Conservation (phyloP, 352 stramenopile genomes). For the Phytopythium chamaehyphon region DNA sequence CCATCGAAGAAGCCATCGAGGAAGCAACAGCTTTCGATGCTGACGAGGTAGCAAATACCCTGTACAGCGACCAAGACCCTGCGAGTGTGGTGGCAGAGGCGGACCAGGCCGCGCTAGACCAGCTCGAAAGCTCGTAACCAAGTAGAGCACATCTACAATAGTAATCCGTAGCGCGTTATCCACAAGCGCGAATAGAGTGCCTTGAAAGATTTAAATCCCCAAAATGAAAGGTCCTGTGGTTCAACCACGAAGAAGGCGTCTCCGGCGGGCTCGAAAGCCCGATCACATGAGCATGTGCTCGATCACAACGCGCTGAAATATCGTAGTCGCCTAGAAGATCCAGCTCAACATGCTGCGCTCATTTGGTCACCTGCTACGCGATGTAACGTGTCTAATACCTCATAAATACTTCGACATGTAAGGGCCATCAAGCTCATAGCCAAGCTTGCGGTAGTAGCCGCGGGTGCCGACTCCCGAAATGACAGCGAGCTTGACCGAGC, state of each 20-base stretch:
- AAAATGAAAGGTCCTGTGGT: no score
- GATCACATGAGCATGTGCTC: no score
- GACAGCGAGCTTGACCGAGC: conserved; percentile 94
- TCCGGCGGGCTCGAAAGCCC: no score
- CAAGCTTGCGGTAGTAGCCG: conserved; percentile 97
- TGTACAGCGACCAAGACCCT: conserved; percentile 23
- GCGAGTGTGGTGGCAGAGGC: conserved; percentile 23
- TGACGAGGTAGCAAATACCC: conserved; percentile 18
- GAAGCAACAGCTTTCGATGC: background rate
- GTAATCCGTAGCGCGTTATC: background rate
- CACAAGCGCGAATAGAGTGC: no score
- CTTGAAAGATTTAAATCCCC: no score
- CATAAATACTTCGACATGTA: conserved; percentile 96
- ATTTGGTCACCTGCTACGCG: no score
- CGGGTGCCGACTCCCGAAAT: conserved; percentile 95
- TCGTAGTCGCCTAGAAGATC: no score
- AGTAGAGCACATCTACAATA: background rate
- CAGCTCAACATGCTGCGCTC: no score
- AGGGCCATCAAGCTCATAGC: conserved; percentile 94
- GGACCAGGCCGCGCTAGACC: conserved; percentile 21
- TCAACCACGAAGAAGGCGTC: no score
- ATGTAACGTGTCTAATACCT: no score
- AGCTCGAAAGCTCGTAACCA: conserved; percentile 6
- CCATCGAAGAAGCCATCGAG: background rate
- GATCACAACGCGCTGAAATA: no score